A percentile compares a stretch with the other conserved stretches of the same genome.
These are phyloP conservation scores for Desmodesmus armatus DNA, from an alignment of 139 green algal species.

Conservation along the genomic window DNA sequence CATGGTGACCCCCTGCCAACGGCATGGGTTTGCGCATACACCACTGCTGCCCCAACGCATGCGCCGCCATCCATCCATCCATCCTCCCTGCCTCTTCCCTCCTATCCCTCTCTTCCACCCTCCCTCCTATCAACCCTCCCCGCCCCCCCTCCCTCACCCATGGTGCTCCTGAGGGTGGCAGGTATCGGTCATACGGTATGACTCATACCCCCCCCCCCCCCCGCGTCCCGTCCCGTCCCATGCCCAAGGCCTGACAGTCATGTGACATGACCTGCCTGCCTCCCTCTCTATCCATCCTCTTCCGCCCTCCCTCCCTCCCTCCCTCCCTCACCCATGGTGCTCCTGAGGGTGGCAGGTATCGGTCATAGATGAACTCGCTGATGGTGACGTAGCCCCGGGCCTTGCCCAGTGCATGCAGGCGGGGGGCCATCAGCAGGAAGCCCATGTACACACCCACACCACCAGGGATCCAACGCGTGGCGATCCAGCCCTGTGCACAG, in stretches of 20 bases:
- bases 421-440: constrained; percentile 55
- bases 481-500: constrained; percentile 55
- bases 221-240: too few species aligned
- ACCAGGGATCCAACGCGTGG: constrained; percentile 60
- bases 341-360: constrained; percentile 49
- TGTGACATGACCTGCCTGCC: too few species aligned
- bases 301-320: background rate
- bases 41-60: too few species aligned
- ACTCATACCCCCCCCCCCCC: too few species aligned
- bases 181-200: too few species aligned
- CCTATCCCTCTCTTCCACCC: background rate
- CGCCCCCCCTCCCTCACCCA: constrained; percentile 35
- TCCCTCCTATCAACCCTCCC: too few species aligned
- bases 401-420: constrained; percentile 61
- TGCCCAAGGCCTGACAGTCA: too few species aligned
- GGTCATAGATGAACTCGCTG: constrained; percentile 53
- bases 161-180: constrained; percentile 25
- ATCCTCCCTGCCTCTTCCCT: too few species aligned
- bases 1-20: too few species aligned
- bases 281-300: background rate
- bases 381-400: constrained; percentile 61
- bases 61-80: too few species aligned
- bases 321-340: constrained; percentile 35
- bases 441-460: constrained; percentile 57
- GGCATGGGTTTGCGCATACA: too few species aligned